phyloP scores from a whole-genome alignment of 306 rosid genomes.

The Lathyrus aphaca region DNA sequence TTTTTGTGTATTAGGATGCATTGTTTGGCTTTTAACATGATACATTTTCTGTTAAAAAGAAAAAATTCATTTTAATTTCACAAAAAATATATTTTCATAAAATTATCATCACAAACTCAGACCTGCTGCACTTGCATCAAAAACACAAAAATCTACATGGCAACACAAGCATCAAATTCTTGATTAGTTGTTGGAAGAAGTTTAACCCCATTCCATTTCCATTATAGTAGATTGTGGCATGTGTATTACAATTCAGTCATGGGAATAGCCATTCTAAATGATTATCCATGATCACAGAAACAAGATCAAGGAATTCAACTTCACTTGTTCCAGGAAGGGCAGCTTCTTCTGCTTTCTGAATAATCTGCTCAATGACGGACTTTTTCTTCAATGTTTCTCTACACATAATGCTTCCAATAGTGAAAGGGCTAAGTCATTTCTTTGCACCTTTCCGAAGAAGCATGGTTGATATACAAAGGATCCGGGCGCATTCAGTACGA shows the following conservation, averaged over 20 bases:
- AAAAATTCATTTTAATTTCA: no score
- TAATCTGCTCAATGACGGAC: conserved; percentile 60
- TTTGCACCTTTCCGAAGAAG: conserved; percentile 69
- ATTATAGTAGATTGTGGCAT: background rate
- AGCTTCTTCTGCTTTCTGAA: conserved; percentile 57
- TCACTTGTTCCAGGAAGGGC: conserved; percentile 54
- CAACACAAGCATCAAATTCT: conserved; percentile 24
- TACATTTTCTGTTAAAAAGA: no score
- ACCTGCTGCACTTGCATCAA: no score
- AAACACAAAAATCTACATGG: conserved; percentile 20
- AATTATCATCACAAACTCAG: no score
- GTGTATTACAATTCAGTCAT: conserved; percentile 29
- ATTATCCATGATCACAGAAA: conserved; percentile 58
- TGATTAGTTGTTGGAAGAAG: conserved; percentile 21
- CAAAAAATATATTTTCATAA: no score
- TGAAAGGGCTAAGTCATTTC: conserved; percentile 64
- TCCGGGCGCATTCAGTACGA: conserved; percentile 52
- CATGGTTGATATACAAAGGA: conserved; percentile 62
- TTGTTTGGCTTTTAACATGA: no score
- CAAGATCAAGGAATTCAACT: conserved; percentile 53
- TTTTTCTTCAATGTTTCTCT: conserved; percentile 57
- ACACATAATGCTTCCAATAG: conserved; percentile 70
- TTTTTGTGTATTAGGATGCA: no score
- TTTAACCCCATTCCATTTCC: conserved; percentile 24
- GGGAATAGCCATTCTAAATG: conserved; percentile 45